These are phyloP conservation scores for Cryptococcus sp. DNA, from an alignment of 1,284 basidiomycete species.

Conservation along the genomic window DNA sequence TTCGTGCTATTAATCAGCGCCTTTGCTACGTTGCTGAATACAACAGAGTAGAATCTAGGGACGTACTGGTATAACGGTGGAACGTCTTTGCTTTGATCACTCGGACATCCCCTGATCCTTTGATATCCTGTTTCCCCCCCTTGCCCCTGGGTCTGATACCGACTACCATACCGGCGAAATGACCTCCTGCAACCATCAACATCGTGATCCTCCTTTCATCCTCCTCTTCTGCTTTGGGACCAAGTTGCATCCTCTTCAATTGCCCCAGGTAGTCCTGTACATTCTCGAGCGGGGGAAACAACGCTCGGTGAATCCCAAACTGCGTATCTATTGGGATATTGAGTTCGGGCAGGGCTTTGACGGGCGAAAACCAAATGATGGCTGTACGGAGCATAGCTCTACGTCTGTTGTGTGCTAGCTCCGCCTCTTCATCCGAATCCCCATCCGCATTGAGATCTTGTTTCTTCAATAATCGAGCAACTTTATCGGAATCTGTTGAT, in stretches of 20 bases:
- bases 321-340: slow-evolving; percentile 62
- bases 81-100: slow-evolving; percentile 92
- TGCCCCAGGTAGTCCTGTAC: slow-evolving; percentile 45
- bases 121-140: slow-evolving; percentile 56
- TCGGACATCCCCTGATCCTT: slow-evolving; percentile 60
- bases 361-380: slow-evolving; percentile 78
- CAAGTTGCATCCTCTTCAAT: slow-evolving; percentile 64
- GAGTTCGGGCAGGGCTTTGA: slow-evolving; percentile 43
- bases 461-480: slow-evolving; percentile 61
- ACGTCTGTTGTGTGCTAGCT: slow-evolving; percentile 39
- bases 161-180: slow-evolving; percentile 91
- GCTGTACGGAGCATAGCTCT: slow-evolving; percentile 62
- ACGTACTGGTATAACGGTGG: slow-evolving; percentile 92
- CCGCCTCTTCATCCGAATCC: slow-evolving; percentile 43
- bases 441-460: slow-evolving; percentile 47
- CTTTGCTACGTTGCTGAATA: not conserved
- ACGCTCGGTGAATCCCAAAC: slow-evolving; percentile 76
- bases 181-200: slow-evolving; percentile 94
- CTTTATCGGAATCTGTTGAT: slow-evolving; percentile 54
- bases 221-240: slow-evolving; percentile 54
- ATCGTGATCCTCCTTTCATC: slow-evolving; percentile 80
- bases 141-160: slow-evolving; percentile 52
- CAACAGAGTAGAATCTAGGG: no score
- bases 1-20: slow-evolving; percentile 63
- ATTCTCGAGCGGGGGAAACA: slow-evolving; percentile 58